Conservation (phyloP, 2,329 filamentous ascomycete species). For the Annulohypoxylon truncatum region DNA sequence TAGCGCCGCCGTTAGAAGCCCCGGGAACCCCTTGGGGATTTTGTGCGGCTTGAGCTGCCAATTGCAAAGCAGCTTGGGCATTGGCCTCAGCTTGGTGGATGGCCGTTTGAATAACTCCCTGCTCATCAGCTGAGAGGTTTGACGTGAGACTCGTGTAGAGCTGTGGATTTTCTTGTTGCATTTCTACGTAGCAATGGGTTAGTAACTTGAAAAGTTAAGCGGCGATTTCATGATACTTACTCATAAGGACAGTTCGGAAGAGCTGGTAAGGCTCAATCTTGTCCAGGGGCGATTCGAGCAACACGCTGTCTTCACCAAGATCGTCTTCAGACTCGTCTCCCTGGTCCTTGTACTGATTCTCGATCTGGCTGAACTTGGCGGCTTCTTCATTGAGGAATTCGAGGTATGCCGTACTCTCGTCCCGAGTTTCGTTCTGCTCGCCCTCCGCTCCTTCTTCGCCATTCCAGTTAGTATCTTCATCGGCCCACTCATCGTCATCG, state of each 20-base stretch:
- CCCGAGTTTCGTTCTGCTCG: conserved; percentile 74
- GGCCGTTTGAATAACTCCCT: conserved; percentile 81
- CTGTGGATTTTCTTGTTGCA: conserved; percentile 91
- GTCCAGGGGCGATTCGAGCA: conserved; percentile 94
- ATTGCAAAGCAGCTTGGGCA: conserved; percentile 53
- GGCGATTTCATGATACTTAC: conserved; percentile 66
- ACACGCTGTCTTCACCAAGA: conserved; percentile 89
- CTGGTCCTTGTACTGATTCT: conserved; percentile 52
- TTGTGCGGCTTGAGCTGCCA: conserved; percentile 38
- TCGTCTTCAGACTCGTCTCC: conserved; percentile 84
- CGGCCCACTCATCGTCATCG: conserved; percentile 83
- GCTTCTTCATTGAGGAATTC: conserved; percentile 97
- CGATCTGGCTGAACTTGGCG: conserved; percentile 81
- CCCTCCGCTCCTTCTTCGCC: conserved; percentile 78
- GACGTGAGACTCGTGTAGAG: conserved; percentile 85
- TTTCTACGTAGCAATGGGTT: conserved; percentile 64
- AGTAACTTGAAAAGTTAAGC: conserved; percentile 40
- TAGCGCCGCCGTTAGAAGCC: conserved; percentile 27
- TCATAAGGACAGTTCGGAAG: conserved; percentile 83
- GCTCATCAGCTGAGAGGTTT: conserved; percentile 83
- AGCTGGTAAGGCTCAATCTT: conserved; percentile 94
- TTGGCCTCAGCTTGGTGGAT: conserved; percentile 74
- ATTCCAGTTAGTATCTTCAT: conserved; percentile 85
- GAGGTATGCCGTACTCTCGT: conserved; percentile 93
- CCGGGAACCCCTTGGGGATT: conserved; percentile 30